Conservation (phyloP, 768 basidiomycete genomes). For the Leccinum sublutescens region DNA sequence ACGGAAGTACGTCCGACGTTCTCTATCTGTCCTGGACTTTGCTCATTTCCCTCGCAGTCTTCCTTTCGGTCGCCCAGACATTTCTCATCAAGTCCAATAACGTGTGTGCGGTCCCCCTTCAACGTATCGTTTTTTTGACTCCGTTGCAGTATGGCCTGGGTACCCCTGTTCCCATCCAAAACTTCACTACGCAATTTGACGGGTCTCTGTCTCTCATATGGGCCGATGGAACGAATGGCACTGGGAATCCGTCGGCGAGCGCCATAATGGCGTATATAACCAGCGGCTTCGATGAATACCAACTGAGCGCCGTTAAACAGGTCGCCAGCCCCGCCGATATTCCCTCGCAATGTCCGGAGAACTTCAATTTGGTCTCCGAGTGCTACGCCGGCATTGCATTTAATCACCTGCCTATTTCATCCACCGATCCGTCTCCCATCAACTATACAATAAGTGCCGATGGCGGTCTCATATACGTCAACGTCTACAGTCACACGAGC, state of each 20-base stretch:
- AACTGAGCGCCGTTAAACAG: conserved; percentile 49
- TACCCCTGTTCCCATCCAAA: conserved; percentile 46
- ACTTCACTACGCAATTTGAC: conserved; percentile 50
- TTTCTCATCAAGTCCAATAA: conserved; percentile 59
- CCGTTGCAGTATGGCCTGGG: conserved; percentile 60
- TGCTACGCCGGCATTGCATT: conserved; percentile 72
- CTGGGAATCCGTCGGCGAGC: conserved; percentile 50
- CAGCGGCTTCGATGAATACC: conserved; percentile 44
- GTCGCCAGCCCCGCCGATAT: conserved; percentile 50
- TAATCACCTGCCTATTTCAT: conserved; percentile 48
- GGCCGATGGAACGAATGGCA: conserved; percentile 64
- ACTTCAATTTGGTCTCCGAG: conserved; percentile 66
- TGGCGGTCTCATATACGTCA: conserved; percentile 58
- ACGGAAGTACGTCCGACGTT: conserved; percentile 38
- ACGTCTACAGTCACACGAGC: conserved; percentile 63
- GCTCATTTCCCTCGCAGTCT: conserved; percentile 32
- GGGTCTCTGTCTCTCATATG: conserved; percentile 56
- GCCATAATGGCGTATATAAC: conserved; percentile 64
- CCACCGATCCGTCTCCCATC: conserved; percentile 35
- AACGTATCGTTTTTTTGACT: not conserved
- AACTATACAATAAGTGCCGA: conserved; percentile 75
- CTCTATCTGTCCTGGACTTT: not conserved
- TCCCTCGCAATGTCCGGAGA: conserved; percentile 60
- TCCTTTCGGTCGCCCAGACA: conserved; percentile 61
- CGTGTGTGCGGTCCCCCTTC: conserved; percentile 35